These are phyloP conservation scores for Suillus variegatus DNA, from an alignment of 768 basidiomycete species.

Conservation along the genomic window DNA sequence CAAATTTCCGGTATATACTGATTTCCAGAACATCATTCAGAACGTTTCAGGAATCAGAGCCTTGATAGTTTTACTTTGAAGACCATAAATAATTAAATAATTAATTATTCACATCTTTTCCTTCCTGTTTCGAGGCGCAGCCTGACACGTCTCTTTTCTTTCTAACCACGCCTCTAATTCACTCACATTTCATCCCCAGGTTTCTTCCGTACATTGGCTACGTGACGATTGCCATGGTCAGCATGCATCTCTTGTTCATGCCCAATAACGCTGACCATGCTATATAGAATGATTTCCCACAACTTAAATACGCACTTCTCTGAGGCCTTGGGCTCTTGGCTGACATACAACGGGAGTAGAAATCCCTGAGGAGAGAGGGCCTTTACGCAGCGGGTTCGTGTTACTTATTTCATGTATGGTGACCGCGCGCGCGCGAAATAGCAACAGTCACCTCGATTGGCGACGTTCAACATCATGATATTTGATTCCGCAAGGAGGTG, in stretches of 20 bases:
- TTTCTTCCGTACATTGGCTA: slow-evolving; percentile 88
- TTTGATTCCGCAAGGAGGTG: neutral
- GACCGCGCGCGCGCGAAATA: neutral
- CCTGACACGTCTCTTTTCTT: neutral
- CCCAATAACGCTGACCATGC: slow-evolving; percentile 8
- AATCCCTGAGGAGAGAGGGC: neutral
- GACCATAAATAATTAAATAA: too few species aligned
- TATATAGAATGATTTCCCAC: slow-evolving; percentile 90
- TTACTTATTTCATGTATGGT: neutral
- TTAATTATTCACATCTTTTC: neutral
- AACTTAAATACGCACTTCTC: slow-evolving; percentile 84
- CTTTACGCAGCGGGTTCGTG: neutral
- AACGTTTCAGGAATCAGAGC: too few species aligned
- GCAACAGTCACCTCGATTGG: neutral
- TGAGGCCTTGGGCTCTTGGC: slow-evolving; percentile 82
- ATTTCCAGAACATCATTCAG: too few species aligned
- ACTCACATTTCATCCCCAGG: slow-evolving; percentile 38
- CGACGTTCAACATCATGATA: neutral
- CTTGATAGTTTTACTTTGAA: too few species aligned
- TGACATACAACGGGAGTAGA: slow-evolving; percentile 80
- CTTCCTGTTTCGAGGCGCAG: too few species aligned
- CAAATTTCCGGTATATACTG: too few species aligned
- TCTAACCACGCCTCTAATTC: neutral
- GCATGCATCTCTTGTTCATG: neutral
- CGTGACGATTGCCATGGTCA: slow-evolving; percentile 67